These are phyloP conservation scores for Neurospora sp. DNA, from an alignment of 2,329 filamentous ascomycete species.

Conservation along the genomic window DNA sequence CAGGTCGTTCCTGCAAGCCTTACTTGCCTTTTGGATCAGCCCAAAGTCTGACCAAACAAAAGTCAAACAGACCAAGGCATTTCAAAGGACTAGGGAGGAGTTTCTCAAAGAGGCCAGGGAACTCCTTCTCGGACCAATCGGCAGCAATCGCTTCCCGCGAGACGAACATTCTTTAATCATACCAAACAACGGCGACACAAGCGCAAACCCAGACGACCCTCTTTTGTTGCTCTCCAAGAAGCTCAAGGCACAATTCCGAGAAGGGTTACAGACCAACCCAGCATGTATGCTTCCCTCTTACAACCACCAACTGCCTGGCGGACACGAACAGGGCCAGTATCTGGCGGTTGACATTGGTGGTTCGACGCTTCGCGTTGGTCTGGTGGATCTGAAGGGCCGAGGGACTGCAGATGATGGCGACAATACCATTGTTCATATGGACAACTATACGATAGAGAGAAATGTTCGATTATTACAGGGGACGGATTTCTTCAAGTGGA, in stretches of 20 bases:
- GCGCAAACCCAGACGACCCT: slow-evolving; percentile 19
- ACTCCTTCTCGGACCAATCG: slow-evolving; percentile 38
- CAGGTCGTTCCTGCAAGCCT: slow-evolving; percentile 48
- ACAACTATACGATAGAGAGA: slow-evolving; percentile 46
- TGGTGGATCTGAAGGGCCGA: slow-evolving; percentile 49
- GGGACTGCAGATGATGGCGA: slow-evolving; percentile 25
- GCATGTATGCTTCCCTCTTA: slow-evolving; percentile 58
- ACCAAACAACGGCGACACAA: background rate
- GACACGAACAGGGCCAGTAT: slow-evolving; percentile 48
- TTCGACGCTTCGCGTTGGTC: slow-evolving; percentile 54
- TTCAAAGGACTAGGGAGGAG: slow-evolving; percentile 29
- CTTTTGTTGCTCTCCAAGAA: slow-evolving; percentile 36
- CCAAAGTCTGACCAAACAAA: slow-evolving; percentile 24
- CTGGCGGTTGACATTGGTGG: slow-evolving; percentile 60
- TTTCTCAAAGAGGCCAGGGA: slow-evolving; percentile 49
- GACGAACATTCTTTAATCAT: background rate
- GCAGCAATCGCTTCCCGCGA: slow-evolving; percentile 17
- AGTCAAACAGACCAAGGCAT: slow-evolving; percentile 5
- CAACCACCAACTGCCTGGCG: slow-evolving; percentile 53
- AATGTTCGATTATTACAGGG: slow-evolving; percentile 47
- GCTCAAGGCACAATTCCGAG: slow-evolving; percentile 45
- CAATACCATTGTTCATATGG: slow-evolving; percentile 44
- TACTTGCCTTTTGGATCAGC: slow-evolving; percentile 44
- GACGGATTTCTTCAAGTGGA: slow-evolving; percentile 57
- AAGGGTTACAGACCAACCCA: slow-evolving; percentile 40